phyloP scores from a whole-genome alignment of 2,329 filamentous ascomycete species.

The Xylaria sp. region DNA sequence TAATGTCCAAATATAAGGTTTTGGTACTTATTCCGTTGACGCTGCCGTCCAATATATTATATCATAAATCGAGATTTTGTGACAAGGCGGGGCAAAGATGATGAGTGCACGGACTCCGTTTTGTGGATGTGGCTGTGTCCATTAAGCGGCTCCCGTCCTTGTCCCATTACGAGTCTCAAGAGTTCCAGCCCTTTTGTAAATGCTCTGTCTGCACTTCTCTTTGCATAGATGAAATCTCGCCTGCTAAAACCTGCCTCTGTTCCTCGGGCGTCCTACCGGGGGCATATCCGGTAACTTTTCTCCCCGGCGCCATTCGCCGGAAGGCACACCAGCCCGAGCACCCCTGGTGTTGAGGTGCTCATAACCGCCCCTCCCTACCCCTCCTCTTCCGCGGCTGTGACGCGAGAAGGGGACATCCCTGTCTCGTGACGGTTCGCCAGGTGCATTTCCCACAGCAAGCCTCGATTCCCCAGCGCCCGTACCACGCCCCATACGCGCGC shows the following conservation, averaged over 20 bases:
- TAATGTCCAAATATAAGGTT: neutral
- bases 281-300: slow-evolving; percentile 64
- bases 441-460: slow-evolving; percentile 32
- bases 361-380: slow-evolving; percentile 42
- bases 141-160: neutral
- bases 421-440: slow-evolving; percentile 29
- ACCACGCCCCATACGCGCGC: slow-evolving; percentile 52
- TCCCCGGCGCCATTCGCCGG: slow-evolving; percentile 71
- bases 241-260: slow-evolving; percentile 53
- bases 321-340: slow-evolving; percentile 48
- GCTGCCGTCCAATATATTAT: neutral
- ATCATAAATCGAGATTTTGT: neutral
- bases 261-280: slow-evolving; percentile 43
- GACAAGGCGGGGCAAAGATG: neutral
- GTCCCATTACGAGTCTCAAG: too few relatives aligned
- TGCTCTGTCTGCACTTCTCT: neutral
- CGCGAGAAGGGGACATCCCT: slow-evolving; percentile 9
- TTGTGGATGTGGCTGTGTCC: neutral
- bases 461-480: slow-evolving; percentile 46
- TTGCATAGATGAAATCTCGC: slow-evolving; percentile 23
- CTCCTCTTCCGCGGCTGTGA: slow-evolving; percentile 10
- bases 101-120: neutral
- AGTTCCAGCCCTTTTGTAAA: too few relatives aligned
- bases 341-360: slow-evolving; percentile 48
- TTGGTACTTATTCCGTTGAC: neutral